Evolutionary conservation across 306 rosid genomes (phyloP), one percentile per base, ranked within the genome.

Genomic region (Vigna reflexopilosa): DNA sequence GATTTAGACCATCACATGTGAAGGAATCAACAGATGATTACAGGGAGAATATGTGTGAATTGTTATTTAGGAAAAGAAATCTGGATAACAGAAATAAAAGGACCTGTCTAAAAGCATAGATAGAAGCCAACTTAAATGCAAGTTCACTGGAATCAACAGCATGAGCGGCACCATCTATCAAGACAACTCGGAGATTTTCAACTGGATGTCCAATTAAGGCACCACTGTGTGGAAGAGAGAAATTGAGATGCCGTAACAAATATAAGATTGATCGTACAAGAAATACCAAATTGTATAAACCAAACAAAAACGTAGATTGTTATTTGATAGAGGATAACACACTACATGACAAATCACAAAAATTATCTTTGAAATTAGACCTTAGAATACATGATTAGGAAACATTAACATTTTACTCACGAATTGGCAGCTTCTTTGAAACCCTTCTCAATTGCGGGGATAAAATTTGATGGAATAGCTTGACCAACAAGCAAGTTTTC

Each of bases 71-170:
- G 55, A 30, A 70, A 49, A 34, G 52, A 38, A 66, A 44, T 22
- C 73, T 40, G 73, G 77, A 66, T 26, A 50, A 73, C 26, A 77
- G 71, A 78, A 64, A 48, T 20, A 24, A 57, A 16, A 83, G 28
- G 58, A 93, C 99, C 97, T 91, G 88, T 95, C 99, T 93, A 75
- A 95, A 95, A 52, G 99, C 99, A 86, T 95, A 95, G 68, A 95
- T 95, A 69, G 99, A 77, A 22, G 99, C 99, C 78, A 95, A 71
- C 88, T 95, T 95, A 86, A 95, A 95, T 20, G 99, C 99, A 86
- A 95, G 99, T 86, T 95, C 99, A 79, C 98, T 95, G 78, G 98
- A 95, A 90, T 95, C 98, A 86, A 95, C 99, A 54, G 98, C 85
- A 80, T 93, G 99, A 45, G 99, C 82, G 85, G 99, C 98, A 68